These are phyloP conservation scores for Parachaetomium inaequale DNA, from an alignment of 495 filamentous ascomycete genomes.

Conservation along the genomic window DNA sequence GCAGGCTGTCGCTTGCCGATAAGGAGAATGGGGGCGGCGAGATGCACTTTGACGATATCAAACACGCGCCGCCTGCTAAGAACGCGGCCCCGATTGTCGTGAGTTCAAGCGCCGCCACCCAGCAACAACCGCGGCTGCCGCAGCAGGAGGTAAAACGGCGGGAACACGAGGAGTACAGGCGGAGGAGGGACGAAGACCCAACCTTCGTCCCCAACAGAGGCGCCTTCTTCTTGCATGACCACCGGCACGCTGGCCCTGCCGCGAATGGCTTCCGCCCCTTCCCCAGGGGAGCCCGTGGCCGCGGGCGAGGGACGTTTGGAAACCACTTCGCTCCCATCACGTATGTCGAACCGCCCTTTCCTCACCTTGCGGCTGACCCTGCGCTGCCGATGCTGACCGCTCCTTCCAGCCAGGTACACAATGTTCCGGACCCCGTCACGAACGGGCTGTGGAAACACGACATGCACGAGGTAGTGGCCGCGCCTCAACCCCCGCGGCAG, in stretches of 20 bases:
- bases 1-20: conserved; percentile 67
- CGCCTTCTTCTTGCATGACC: conserved; percentile 96
- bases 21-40: conserved; percentile 51
- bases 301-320: conserved; percentile 49
- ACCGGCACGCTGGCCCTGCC: conserved; percentile 69
- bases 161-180: conserved; percentile 87
- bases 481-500: conserved; percentile 39
- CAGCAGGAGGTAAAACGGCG: conserved; percentile 66
- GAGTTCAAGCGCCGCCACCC: conserved; percentile 38
- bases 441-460: conserved; percentile 88
- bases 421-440: conserved; percentile 52
- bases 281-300: conserved; percentile 51
- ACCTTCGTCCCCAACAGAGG: conserved; percentile 93
- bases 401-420: conserved; percentile 43
- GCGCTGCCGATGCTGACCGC: conserved; percentile 33
- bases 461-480: conserved; percentile 79
- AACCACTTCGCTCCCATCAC: conserved; percentile 56
- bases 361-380: neutral
- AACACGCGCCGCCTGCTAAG: conserved; percentile 28
- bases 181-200: conserved; percentile 83
- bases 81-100: conserved; percentile 45
- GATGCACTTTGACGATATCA: conserved; percentile 64
- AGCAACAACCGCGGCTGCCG: conserved; percentile 42
- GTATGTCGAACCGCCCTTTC: conserved; percentile 41
- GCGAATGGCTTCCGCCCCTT: conserved; percentile 74